A percentile compares a stretch with the other conserved stretches of the same genome.
These are phyloP conservation scores for Saccharomyces hybrid DNA, from an alignment of 1,139 yeast genomes.

Conservation along the genomic window DNA sequence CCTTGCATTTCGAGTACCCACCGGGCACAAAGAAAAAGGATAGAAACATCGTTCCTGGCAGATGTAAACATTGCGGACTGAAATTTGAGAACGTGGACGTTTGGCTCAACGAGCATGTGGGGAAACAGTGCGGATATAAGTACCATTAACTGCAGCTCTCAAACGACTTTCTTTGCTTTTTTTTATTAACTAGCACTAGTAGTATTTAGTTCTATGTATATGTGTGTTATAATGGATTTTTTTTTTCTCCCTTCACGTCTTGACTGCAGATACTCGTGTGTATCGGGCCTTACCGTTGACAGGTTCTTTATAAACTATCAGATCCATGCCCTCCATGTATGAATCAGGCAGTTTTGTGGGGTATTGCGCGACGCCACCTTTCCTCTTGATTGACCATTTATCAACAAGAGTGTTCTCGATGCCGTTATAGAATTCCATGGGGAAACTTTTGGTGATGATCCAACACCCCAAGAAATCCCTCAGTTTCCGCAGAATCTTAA, in stretches of 20 bases:
- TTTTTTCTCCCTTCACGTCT: conserved; percentile 2
- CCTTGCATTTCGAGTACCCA: conserved; percentile 85
- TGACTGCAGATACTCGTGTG: conserved; percentile 25
- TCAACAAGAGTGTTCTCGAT: conserved; percentile 16
- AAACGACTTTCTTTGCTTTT: conserved; percentile 1
- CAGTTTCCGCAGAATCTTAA: conserved; percentile 16
- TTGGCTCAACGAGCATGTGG: conserved; percentile 73
- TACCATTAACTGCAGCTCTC: conserved; percentile 16
- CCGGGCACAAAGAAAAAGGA: conserved; percentile 77
- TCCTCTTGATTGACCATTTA: neutral
- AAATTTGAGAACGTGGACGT: conserved; percentile 62
- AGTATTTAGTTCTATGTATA: conserved; percentile 5
- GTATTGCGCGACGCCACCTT: conserved; percentile 8
- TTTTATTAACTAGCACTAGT: conserved; percentile 3
- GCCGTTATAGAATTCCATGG: conserved; percentile 27
- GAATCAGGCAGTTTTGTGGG: conserved; percentile 19
- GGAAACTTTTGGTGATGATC: conserved; percentile 25
- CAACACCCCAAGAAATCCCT: conserved; percentile 26
- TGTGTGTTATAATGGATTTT: neutral
- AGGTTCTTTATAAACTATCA: conserved; percentile 6
- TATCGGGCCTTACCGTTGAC: conserved; percentile 2
- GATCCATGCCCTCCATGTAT: conserved; percentile 24
- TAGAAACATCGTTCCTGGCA: conserved; percentile 59
- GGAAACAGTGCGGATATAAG: conserved; percentile 42
- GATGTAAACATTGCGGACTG: conserved; percentile 67